A percentile compares a stretch with the other conserved stretches of the same genome.
Evolutionary conservation across 331 rosid genomes (phyloP).

Genomic region (Pyrus hybrid): DNA sequence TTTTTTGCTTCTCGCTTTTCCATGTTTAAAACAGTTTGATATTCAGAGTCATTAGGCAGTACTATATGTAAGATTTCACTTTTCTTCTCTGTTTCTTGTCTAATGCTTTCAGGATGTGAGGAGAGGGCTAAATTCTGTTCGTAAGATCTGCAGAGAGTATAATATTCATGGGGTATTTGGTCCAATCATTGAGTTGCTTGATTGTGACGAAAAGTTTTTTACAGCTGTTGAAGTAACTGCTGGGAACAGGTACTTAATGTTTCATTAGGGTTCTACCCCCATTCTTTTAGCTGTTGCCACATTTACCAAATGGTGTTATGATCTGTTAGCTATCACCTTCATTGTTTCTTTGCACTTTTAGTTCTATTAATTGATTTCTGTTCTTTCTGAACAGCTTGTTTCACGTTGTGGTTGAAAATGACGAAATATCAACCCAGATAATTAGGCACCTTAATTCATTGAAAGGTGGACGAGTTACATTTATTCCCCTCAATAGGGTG

Average conservation of each 20-base stretch:
- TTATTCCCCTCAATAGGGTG: slow-evolving; percentile 95
- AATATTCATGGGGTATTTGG: slow-evolving; percentile 78
- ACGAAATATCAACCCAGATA: slow-evolving; percentile 85
- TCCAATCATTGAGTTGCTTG: slow-evolving; percentile 90
- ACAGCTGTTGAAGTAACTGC: slow-evolving; percentile 99
- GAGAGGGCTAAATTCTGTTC: slow-evolving; percentile 88
- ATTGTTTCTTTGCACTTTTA: neutral
- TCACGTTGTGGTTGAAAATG: slow-evolving; percentile 96
- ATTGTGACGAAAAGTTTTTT: slow-evolving; percentile 85
- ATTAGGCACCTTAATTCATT: slow-evolving; percentile 80
- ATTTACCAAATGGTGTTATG: neutral
- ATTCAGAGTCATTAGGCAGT: neutral
- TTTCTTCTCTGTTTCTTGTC: neutral
- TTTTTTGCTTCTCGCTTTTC: too few species aligned
- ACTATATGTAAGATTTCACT: neutral
- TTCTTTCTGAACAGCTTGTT: slow-evolving; percentile 65
- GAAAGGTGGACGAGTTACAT: slow-evolving; percentile 95
- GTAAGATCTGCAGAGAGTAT: slow-evolving; percentile 68
- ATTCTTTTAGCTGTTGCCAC: neutral
- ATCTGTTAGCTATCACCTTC: neutral
- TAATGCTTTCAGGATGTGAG: slow-evolving; percentile 69
- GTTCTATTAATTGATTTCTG: slow-evolving; percentile 8
- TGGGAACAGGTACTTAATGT: slow-evolving; percentile 64
- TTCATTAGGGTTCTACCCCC: neutral
- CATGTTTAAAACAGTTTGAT: neutral